Evolutionary conservation across 2,329 filamentous ascomycete genomes (phyloP), one percentile per base, ranked within the genome.

Genomic region (Paracoccidioides lutzii): DNA sequence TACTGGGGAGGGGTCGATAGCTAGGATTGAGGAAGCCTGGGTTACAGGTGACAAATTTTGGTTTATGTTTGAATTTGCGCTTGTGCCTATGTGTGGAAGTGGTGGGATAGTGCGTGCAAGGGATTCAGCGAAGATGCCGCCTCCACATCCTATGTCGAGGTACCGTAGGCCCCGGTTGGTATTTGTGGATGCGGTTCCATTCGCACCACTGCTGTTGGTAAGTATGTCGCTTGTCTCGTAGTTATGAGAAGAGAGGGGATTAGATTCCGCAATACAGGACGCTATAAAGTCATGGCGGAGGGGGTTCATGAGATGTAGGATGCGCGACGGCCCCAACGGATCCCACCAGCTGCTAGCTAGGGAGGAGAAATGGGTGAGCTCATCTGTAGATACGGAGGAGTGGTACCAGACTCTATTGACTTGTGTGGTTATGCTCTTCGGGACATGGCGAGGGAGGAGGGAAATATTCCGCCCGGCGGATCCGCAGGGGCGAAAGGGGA

Each of bases 331-430:
- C 53, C 93, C 93, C 67, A 95, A 84, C 1, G 91, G 88, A 72
- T 97, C 90, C 93, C 93, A 98, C 93, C 93, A 98, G 65, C 85
- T 85, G 61, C 87, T 88, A 61, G 93, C 93, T 65, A 98, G 88
- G 60, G 83, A 83, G 66, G 90, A 90, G 80, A 98, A 98, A 76
- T 98, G 93, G 15, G 87, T 87, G 61, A 98, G 82, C 75, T 98
- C 91, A 62, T 85, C 81, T 54, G 87, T 81, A 65, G 94, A 94
- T 72, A 98, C 88, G 55, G 88, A 90, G 50, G 85, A 60, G 46
- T 60, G 58, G 32, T 57, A 50, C 28, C 59, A 58, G 43, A 52
- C 53, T 41, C 32, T 30, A 44, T 53, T 46, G 57, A 60, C 51
- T 40, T 51, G 56, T 12, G 32, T 30, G 32, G 53, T 46, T 3